These are phyloP conservation scores for Calocybe indica DNA, from an alignment of 768 basidiomycete genomes.

Conservation along the genomic window DNA sequence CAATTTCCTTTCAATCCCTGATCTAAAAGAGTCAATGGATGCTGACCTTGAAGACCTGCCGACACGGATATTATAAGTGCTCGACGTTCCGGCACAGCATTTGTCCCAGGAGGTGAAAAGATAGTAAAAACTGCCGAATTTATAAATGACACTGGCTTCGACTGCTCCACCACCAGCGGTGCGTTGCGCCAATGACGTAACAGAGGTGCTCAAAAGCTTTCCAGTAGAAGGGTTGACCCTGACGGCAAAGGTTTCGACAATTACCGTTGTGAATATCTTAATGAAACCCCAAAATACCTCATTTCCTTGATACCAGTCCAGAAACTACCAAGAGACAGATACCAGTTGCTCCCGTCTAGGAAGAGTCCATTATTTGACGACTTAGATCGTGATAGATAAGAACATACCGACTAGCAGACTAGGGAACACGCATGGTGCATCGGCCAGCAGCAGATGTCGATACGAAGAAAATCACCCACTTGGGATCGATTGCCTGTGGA, in stretches of 20 bases:
- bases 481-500: conserved; percentile 44
- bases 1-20: too few relatives aligned
- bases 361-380: background rate
- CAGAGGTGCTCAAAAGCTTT: conserved; percentile 27
- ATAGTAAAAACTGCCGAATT: conserved; percentile 41
- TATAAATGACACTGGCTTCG: conserved; percentile 43
- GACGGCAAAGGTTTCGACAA: background rate
- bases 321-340: conserved; percentile 46
- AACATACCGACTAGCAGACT: too few relatives aligned
- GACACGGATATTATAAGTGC: conserved; percentile 58
- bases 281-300: background rate
- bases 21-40: background rate
- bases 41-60: conserved; percentile 40
- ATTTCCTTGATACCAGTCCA: conserved; percentile 42
- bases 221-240: conserved; percentile 36
- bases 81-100: conserved; percentile 43
- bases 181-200: conserved; percentile 40
- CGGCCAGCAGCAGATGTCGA: background rate
- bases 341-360: conserved; percentile 37
- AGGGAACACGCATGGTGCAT: background rate
- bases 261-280: background rate
- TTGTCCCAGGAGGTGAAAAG: conserved; percentile 52
- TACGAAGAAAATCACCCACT: conserved; percentile 22
- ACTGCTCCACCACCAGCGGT: conserved; percentile 38
- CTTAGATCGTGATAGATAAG: background rate